phyloP scores from a whole-genome alignment of 495 filamentous ascomycete genomes.

The Aspergillus panamensis region DNA sequence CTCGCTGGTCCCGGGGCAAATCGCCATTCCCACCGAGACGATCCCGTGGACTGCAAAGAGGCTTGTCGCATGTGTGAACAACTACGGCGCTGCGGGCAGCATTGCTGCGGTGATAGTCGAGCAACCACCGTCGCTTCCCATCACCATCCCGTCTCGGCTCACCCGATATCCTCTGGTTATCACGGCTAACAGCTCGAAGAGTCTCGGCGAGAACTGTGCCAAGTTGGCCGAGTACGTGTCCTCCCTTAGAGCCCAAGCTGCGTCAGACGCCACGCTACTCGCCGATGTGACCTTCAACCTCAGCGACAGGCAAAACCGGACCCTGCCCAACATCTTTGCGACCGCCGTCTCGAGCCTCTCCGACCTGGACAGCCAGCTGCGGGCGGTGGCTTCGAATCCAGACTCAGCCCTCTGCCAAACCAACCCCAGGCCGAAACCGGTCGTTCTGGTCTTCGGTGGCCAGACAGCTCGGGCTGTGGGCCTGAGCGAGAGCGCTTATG shows the following conservation, averaged over 20 bases:
- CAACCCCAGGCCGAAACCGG: background rate
- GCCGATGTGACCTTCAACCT: constrained; percentile 5
- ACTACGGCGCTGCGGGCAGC: background rate
- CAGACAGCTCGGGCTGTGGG: constrained; percentile 4
- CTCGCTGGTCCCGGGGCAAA: background rate
- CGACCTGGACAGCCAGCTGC: constrained; percentile 1
- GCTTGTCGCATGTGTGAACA: constrained; percentile 15
- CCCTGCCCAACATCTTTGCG: background rate
- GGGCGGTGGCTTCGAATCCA: background rate
- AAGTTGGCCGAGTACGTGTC: background rate
- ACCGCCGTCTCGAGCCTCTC: background rate
- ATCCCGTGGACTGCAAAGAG: background rate
- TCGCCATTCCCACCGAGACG: background rate
- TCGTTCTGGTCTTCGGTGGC: constrained; percentile 10
- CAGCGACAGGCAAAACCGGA: background rate
- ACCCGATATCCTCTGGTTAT: background rate
- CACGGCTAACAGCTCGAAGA: background rate
- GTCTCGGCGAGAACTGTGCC: background rate
- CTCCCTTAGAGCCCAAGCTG: background rate
- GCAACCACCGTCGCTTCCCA: too few relatives aligned
- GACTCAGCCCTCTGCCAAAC: background rate
- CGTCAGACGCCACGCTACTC: background rate
- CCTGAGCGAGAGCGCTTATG: background rate
- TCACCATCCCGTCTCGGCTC: background rate
- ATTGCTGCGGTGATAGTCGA: background rate